Conservation (phyloP, 257 asterid genomes). For the Perilla frutescens region DNA sequence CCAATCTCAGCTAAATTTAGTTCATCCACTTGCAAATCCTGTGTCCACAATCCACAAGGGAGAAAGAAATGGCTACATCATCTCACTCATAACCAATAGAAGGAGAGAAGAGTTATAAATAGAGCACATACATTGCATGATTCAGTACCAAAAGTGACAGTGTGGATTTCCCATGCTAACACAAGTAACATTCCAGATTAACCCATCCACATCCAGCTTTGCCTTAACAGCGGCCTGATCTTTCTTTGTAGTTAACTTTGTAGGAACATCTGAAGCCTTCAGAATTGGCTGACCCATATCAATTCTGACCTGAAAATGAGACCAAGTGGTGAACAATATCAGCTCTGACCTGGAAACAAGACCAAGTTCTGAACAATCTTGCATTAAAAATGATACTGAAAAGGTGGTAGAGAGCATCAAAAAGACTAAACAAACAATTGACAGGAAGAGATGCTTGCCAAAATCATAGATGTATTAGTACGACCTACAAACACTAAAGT, state of each 20-base stretch:
- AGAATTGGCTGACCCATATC: constrained; percentile 96
- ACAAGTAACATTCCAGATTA: constrained; percentile 76
- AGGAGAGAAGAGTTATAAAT: neutral
- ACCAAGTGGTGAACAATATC: constrained; percentile 67
- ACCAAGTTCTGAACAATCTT: constrained; percentile 17
- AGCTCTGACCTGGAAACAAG: constrained; percentile 60
- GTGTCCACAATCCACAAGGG: constrained; percentile 23
- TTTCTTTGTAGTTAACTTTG: constrained; percentile 66
- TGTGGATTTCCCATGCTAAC: constrained; percentile 97
- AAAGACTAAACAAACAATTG: neutral
- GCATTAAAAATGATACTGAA: neutral
- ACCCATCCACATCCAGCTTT: constrained; percentile 64
- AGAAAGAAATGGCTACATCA: constrained; percentile 1
- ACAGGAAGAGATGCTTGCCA: neutral
- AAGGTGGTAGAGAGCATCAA: neutral
- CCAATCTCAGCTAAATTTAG: constrained; percentile 78
- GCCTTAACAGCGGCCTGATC: constrained; percentile 71
- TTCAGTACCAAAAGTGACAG: constrained; percentile 72
- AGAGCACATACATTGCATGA: constrained; percentile 45
- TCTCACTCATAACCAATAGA: neutral
- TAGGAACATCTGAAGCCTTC: constrained; percentile 91
- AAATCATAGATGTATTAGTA: neutral
- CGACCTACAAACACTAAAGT: neutral
- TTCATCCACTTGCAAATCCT: constrained; percentile 82
- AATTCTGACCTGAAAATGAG: constrained; percentile 69